phyloP scores from a whole-genome alignment of 2,329 filamentous ascomycete species.

The Zasmidium citrigriseum region DNA sequence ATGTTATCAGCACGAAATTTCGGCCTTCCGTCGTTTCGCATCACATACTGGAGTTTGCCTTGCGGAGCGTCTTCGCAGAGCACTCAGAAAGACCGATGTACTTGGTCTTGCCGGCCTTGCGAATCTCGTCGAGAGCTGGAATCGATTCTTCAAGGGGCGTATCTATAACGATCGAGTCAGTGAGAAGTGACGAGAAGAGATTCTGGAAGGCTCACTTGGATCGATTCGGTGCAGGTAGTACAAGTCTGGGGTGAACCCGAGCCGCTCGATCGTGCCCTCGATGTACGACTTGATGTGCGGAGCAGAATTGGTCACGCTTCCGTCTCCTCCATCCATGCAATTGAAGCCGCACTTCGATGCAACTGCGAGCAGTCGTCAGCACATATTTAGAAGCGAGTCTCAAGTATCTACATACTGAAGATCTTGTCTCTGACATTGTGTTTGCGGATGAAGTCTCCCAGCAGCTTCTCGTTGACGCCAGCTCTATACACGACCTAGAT shows the following conservation, averaged over 20 bases:
- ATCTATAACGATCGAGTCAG: constrained; percentile 24
- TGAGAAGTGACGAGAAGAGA: neutral
- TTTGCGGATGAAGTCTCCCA: constrained; percentile 54
- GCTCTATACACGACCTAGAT: constrained; percentile 48
- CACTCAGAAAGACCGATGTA: constrained; percentile 54
- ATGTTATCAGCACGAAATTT: neutral
- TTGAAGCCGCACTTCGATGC: constrained; percentile 53
- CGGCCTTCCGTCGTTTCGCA: neutral
- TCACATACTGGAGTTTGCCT: constrained; percentile 41
- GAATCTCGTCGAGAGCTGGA: constrained; percentile 48
- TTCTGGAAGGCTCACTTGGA: constrained; percentile 41
- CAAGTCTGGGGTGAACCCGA: constrained; percentile 49
- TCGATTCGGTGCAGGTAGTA: constrained; percentile 48
- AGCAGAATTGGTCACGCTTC: constrained; percentile 46
- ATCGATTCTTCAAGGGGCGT: constrained; percentile 53
- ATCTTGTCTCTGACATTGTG: constrained; percentile 53
- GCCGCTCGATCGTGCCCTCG: constrained; percentile 51
- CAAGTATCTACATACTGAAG: constrained; percentile 40
- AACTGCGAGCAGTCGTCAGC: constrained; percentile 33
- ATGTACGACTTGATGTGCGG: constrained; percentile 52
- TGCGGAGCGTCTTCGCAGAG: constrained; percentile 48
- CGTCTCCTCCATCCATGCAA: constrained; percentile 33
- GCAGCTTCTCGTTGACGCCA: constrained; percentile 52
- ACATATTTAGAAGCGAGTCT: neutral
- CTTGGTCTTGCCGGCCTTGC: constrained; percentile 52